Evolutionary conservation across 2,329 filamentous ascomycete species (phyloP).

Genomic region (Raffaelea ambrosiae): DNA sequence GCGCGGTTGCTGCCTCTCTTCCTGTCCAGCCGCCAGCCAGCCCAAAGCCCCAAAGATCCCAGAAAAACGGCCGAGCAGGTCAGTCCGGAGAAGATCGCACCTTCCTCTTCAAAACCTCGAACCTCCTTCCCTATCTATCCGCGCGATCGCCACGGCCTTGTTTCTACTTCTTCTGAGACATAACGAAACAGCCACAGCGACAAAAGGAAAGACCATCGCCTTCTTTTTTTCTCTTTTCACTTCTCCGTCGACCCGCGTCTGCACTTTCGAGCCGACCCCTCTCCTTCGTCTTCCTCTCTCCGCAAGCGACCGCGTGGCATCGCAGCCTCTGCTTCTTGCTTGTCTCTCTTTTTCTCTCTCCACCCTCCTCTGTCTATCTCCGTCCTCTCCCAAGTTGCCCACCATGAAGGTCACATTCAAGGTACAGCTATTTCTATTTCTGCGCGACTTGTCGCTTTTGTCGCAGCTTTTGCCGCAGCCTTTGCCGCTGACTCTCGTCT

Average conservation of each 20-base stretch:
- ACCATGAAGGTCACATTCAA: slow-evolving; percentile 63
- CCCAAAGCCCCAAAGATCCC: neutral
- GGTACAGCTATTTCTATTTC: slow-evolving; percentile 27
- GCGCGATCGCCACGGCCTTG: neutral
- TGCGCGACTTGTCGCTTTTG: neutral
- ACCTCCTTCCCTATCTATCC: too few relatives aligned
- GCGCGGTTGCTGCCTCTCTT: too few relatives aligned
- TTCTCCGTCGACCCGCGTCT: too few relatives aligned
- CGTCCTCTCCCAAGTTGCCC: slow-evolving; percentile 20
- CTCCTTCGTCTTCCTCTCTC: neutral
- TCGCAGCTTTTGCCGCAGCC: too few relatives aligned
- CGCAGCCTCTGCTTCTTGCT: neutral
- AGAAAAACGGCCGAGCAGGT: neutral
- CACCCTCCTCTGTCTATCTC: neutral
- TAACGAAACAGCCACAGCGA: too few relatives aligned
- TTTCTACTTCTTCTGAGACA: too few relatives aligned
- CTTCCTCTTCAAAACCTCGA: too few relatives aligned
- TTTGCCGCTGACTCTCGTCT: slow-evolving; percentile 10
- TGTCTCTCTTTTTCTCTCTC: neutral
- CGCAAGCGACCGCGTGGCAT: neutral
- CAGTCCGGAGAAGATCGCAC: neutral
- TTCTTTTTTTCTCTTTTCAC: too few relatives aligned
- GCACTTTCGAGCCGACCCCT: neutral
- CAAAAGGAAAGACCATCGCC: too few relatives aligned
- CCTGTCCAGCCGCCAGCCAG: neutral